A percentile compares a stretch with the other conserved stretches of the same genome.
Evolutionary conservation across 768 basidiomycete species (phyloP).

Genomic region (Cystobasidium onofrii): DNA sequence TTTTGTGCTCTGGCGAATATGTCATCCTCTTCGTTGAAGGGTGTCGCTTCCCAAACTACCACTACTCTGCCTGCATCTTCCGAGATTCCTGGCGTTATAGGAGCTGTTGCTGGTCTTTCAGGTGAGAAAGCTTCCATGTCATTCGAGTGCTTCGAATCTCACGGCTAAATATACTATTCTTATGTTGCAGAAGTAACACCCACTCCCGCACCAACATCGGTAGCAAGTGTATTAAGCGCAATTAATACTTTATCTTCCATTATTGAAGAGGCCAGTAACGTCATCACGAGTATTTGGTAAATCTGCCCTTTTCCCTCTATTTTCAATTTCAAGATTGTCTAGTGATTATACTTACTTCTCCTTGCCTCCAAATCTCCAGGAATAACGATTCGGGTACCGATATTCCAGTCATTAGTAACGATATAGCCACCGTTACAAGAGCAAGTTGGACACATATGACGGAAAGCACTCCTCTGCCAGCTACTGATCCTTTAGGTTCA

Average conservation of each 20-base stretch:
- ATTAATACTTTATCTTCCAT: conserved; percentile 13
- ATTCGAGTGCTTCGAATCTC: not conserved
- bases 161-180: too few relatives aligned
- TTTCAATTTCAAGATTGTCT: too few relatives aligned
- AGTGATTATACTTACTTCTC: too few relatives aligned
- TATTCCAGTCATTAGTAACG: conserved; percentile 33
- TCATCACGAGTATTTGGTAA: conserved; percentile 36
- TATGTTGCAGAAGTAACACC: not conserved
- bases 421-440: conserved; percentile 21
- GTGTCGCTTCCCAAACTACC: too few relatives aligned
- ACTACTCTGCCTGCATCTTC: not conserved
- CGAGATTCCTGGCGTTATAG: too few relatives aligned
- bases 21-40: too few relatives aligned
- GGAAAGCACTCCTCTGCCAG: not conserved
- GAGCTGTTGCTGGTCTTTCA: too few relatives aligned
- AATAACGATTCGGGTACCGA: conserved; percentile 36
- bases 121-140: not conserved
- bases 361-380: not conserved
- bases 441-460: conserved; percentile 32
- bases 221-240: not conserved
- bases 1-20: conserved; percentile 32
- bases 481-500: conserved; percentile 8
- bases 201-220: not conserved
- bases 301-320: too few relatives aligned
- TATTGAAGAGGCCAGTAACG: conserved; percentile 24